Conservation (phyloP, 192 early-diverging fungal genomes). For the Entomortierella lignicola region DNA sequence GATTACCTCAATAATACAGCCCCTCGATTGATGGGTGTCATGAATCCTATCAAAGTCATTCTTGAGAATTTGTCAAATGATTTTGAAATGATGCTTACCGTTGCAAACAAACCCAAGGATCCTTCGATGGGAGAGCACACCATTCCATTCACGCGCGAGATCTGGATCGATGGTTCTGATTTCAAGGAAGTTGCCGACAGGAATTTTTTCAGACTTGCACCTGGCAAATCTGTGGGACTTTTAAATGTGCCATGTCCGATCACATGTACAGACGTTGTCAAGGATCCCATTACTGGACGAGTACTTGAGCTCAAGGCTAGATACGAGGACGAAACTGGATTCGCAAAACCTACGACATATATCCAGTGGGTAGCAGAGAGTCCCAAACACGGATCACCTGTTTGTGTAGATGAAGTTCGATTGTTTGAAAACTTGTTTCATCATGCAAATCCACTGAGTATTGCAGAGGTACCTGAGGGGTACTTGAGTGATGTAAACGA, state of each 20-base stretch:
- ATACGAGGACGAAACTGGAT: slow-evolving; percentile 76
- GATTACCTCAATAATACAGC: slow-evolving; percentile 92
- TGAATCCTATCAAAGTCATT: slow-evolving; percentile 90
- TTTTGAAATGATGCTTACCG: slow-evolving; percentile 77
- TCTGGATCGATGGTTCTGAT: slow-evolving; percentile 96
- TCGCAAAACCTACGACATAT: slow-evolving; percentile 93
- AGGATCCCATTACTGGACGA: slow-evolving; percentile 78
- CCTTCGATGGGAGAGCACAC: slow-evolving; percentile 83
- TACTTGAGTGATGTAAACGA: slow-evolving; percentile 91
- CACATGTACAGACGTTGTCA: slow-evolving; percentile 81
- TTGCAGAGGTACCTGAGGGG: slow-evolving; percentile 85
- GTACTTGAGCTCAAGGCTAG: slow-evolving; percentile 85
- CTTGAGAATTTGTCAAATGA: slow-evolving; percentile 90
- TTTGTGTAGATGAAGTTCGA: slow-evolving; percentile 84
- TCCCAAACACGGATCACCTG: slow-evolving; percentile 83
- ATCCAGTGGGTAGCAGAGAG: slow-evolving; percentile 99
- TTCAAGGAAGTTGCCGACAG: slow-evolving; percentile 94
- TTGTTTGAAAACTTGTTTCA: slow-evolving; percentile 90
- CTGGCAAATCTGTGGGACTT: slow-evolving; percentile 93
- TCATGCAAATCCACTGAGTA: slow-evolving; percentile 86
- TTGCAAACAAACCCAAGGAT: slow-evolving; percentile 93
- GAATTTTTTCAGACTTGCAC: slow-evolving; percentile 95
- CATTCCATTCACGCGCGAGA: slow-evolving; percentile 90
- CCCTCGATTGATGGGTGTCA: slow-evolving; percentile 92
- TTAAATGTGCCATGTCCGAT: slow-evolving; percentile 89